These are phyloP conservation scores for Chlorella sp. DNA, from an alignment of 139 green algal genomes.

Conservation along the genomic window DNA sequence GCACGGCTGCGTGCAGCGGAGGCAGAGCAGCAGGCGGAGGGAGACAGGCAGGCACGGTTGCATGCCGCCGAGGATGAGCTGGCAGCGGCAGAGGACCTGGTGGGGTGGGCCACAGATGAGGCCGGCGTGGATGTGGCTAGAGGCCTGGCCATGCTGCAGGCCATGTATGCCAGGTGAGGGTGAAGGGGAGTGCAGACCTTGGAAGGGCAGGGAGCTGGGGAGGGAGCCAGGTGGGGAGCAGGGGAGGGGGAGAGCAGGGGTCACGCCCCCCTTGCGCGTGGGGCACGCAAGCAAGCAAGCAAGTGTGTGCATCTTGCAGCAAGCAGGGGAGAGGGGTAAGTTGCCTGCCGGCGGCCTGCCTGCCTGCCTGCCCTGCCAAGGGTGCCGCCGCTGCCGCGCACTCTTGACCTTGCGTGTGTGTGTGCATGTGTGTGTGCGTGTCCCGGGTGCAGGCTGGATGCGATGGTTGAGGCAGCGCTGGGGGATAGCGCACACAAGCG, in stretches of 20 bases:
- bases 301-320: too few relatives aligned
- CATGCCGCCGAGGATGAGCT: slow-evolving; percentile 12
- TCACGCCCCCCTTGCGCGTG: too few relatives aligned
- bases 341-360: too few relatives aligned
- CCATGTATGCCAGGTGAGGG: slow-evolving; percentile 11
- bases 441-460: slow-evolving; percentile 8
- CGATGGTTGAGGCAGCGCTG: not conserved
- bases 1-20: not conserved
- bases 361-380: too few relatives aligned
- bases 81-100: not conserved
- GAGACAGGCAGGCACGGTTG: not conserved
- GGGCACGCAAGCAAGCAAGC: too few relatives aligned
- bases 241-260: too few relatives aligned
- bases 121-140: not conserved
- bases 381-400: too few relatives aligned
- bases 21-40: not conserved
- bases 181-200: too few relatives aligned
- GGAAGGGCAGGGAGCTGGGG: too few relatives aligned
- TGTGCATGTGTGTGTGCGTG: not conserved
- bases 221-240: too few relatives aligned
- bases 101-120: not conserved
- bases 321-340: too few relatives aligned
- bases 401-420: too few relatives aligned
- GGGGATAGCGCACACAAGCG: not conserved
- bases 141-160: slow-evolving; percentile 9